These are phyloP conservation scores for Clavispora carvajalis DNA, from an alignment of 805 yeast species.

Conservation along the genomic window DNA sequence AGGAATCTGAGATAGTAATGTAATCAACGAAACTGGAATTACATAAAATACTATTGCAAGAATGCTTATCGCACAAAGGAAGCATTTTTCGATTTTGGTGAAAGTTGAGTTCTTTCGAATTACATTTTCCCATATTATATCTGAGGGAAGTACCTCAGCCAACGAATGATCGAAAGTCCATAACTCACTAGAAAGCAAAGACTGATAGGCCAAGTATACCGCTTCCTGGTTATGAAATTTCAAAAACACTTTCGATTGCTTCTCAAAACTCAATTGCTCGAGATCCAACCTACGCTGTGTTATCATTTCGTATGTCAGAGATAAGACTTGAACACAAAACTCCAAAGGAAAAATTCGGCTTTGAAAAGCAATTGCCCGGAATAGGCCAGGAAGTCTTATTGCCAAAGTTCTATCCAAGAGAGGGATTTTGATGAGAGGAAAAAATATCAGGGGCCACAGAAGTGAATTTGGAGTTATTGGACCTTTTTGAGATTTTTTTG, in stretches of 20 bases:
- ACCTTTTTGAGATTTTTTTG: not conserved
- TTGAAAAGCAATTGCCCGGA: conserved; percentile 21
- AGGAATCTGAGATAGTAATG: conserved; percentile 70
- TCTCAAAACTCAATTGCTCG: conserved; percentile 16
- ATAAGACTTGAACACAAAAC: not conserved
- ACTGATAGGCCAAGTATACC: conserved; percentile 62
- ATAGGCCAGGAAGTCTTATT: conserved; percentile 25
- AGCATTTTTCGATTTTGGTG: conserved; percentile 31
- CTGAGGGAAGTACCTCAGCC: conserved; percentile 57
- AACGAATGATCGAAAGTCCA: conserved; percentile 40
- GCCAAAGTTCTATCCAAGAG: conserved; percentile 15
- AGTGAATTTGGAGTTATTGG: not conserved
- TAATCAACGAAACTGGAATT: conserved; percentile 77
- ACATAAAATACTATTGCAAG: conserved; percentile 60
- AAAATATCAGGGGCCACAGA: conserved; percentile 27
- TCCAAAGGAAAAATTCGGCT: conserved; percentile 8
- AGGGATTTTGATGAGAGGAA: conserved; percentile 18
- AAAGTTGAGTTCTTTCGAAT: conserved; percentile 31
- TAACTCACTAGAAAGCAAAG: conserved; percentile 39
- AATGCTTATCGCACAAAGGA: conserved; percentile 44
- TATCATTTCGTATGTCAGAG: not conserved
- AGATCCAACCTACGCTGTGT: not conserved
- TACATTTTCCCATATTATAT: conserved; percentile 68
- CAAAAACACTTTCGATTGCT: conserved; percentile 49
- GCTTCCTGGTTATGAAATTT: conserved; percentile 53